phyloP scores from a whole-genome alignment of 352 stramenopile species.

The Hyaloperonospora brassicae region DNA sequence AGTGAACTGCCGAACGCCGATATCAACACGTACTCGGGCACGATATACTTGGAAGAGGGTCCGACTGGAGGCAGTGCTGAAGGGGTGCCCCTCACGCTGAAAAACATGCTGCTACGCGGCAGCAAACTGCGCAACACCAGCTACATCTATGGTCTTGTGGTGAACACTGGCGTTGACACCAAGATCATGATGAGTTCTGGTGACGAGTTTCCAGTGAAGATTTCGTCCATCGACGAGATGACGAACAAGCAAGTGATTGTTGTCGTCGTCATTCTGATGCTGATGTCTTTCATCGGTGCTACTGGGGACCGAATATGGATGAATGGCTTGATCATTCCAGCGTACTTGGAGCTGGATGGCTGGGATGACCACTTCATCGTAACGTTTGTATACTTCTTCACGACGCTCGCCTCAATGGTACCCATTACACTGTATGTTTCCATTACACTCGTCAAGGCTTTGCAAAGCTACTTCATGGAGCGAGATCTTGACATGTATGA shows the following conservation, averaged over 20 bases:
- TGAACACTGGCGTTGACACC: slow-evolving; percentile 89
- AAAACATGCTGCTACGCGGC: slow-evolving; percentile 88
- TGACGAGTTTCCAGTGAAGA: slow-evolving; percentile 75
- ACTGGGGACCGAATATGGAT: slow-evolving; percentile 55
- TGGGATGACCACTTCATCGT: slow-evolving; percentile 38
- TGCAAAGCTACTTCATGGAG: slow-evolving; percentile 87
- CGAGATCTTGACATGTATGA: slow-evolving; percentile 83
- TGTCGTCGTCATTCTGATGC: slow-evolving; percentile 56
- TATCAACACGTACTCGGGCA: slow-evolving; percentile 76
- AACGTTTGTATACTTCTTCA: slow-evolving; percentile 82
- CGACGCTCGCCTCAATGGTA: slow-evolving; percentile 75
- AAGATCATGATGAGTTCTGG: slow-evolving; percentile 90
- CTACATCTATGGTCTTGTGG: slow-evolving; percentile 83
- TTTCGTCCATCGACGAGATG: slow-evolving; percentile 80
- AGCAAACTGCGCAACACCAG: slow-evolving; percentile 88
- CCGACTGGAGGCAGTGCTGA: slow-evolving; percentile 28
- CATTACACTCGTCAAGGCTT: slow-evolving; percentile 83
- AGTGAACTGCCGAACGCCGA: slow-evolving; percentile 76
- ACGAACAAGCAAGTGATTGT: slow-evolving; percentile 82
- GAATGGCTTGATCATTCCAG: slow-evolving; percentile 26
- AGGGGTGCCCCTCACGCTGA: slow-evolving; percentile 55
- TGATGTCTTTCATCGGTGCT: slow-evolving; percentile 66
- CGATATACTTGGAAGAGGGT: slow-evolving; percentile 53
- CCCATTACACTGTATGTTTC: slow-evolving; percentile 86
- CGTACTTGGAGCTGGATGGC: slow-evolving; percentile 31